A percentile compares a stretch with the other conserved stretches of the same genome.
Evolutionary conservation across 768 basidiomycete species (phyloP).

Genomic region (Favolaschia claudopus): DNA sequence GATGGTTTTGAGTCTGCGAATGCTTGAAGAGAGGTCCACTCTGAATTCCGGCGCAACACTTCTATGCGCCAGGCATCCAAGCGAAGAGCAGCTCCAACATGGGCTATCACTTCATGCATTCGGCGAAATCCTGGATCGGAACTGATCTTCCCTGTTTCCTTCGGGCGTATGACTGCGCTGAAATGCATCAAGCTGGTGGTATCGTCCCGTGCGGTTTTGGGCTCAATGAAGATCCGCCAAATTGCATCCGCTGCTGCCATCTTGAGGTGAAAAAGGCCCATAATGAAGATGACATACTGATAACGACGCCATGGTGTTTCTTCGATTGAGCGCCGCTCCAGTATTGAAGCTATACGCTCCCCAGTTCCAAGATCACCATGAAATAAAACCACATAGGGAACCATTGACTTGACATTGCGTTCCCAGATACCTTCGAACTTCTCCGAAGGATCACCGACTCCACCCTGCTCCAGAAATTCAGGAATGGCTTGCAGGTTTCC

Average conservation of each 20-base stretch:
- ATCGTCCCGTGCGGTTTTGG: constrained; percentile 18
- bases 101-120: constrained; percentile 34
- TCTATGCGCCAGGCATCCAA: constrained; percentile 38
- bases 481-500: background rate
- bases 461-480: background rate
- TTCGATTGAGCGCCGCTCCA: constrained; percentile 22
- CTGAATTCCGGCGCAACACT: background rate
- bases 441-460: too few species aligned
- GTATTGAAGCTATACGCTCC: constrained; percentile 16
- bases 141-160: constrained; percentile 28
- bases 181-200: constrained; percentile 26
- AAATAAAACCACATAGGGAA: constrained; percentile 14
- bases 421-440: background rate
- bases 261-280: constrained; percentile 37
- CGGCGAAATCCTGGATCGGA: constrained; percentile 33
- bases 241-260: constrained; percentile 37
- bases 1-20: constrained; percentile 34
- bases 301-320: constrained; percentile 24
- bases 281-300: constrained; percentile 29
- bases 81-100: constrained; percentile 22
- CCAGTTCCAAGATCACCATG: constrained; percentile 28
- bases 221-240: constrained; percentile 33
- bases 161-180: constrained; percentile 20
- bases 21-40: constrained; percentile 14
- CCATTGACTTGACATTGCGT: background rate